These are phyloP conservation scores for Kuraishia molischiana DNA, from an alignment of 805 yeast species.

Conservation along the genomic window DNA sequence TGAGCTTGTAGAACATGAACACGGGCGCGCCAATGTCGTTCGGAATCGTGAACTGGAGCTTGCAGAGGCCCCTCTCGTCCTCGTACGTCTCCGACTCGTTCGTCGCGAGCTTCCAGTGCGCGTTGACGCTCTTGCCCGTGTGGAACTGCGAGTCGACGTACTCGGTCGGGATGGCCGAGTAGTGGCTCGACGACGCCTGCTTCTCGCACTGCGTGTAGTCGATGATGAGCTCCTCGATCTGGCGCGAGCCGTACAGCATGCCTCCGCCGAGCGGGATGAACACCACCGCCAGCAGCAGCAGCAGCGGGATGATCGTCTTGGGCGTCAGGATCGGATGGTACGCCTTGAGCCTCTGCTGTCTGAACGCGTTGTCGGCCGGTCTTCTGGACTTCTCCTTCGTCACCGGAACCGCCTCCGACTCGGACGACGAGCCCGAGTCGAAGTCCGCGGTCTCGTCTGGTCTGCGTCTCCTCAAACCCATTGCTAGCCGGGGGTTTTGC, in stretches of 20 bases:
- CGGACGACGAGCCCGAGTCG: constrained; percentile 34
- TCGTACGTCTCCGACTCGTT: constrained; percentile 30
- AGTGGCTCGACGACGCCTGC: constrained; percentile 34
- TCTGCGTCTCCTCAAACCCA: constrained; percentile 5
- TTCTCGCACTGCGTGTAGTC: constrained; percentile 65
- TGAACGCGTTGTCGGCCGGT: constrained; percentile 53
- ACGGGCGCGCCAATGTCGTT: constrained; percentile 63
- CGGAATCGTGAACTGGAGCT: constrained; percentile 68
- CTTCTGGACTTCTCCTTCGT: constrained; percentile 41
- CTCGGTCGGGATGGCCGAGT: constrained; percentile 47
- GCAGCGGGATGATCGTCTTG: constrained; percentile 78
- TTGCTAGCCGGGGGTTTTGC: too few species aligned
- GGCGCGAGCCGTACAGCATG: constrained; percentile 60
- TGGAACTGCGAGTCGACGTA: constrained; percentile 54
- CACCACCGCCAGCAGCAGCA: constrained; percentile 62
- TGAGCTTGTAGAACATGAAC: constrained; percentile 70
- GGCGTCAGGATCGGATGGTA: constrained; percentile 83
- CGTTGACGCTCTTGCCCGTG: constrained; percentile 24
- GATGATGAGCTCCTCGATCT: constrained; percentile 68
- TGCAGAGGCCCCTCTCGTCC: constrained; percentile 46
- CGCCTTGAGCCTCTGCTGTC: constrained; percentile 46
- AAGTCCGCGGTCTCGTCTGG: constrained; percentile 5
- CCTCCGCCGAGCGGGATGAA: constrained; percentile 92
- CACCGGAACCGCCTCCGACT: constrained; percentile 25
- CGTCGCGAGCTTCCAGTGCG: constrained; percentile 55